Evolutionary conservation across 139 green algal species (phyloP).

Genomic region (Dunaliella sp.): DNA sequence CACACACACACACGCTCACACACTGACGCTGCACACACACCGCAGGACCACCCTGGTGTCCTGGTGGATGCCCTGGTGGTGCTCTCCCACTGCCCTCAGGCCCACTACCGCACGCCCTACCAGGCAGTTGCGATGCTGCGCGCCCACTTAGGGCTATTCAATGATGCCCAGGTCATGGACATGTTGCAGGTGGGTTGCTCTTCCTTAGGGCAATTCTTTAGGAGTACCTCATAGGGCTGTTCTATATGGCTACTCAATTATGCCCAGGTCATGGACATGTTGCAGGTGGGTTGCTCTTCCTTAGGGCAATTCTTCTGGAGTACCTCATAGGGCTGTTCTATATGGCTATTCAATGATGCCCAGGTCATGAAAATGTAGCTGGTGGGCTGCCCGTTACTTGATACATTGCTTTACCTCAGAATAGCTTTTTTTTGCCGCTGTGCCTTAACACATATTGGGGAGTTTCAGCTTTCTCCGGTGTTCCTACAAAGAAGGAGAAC

Average conservation of each 20-base stretch:
- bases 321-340: too few species aligned
- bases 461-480: too few species aligned
- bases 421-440: too few species aligned
- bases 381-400: neutral
- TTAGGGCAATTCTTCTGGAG: neutral
- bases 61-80: conserved; percentile 1
- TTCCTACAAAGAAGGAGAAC: too few species aligned
- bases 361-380: neutral
- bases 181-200: neutral
- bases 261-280: neutral
- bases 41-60: neutral
- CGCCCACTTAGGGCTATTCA: neutral
- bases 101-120: neutral
- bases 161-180: neutral
- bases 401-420: too few species aligned
- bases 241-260: neutral
- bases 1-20: neutral
- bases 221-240: neutral
- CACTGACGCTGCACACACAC: too few species aligned
- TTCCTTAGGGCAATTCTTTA: neutral
- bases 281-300: neutral
- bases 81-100: neutral
- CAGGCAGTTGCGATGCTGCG: neutral
- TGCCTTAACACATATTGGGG: too few species aligned
- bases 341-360: neutral